Percentiles rank a stretch among this genome's conserved stretches.
Conservation (phyloP, 2,329 filamentous ascomycete genomes). For the Emydomyces testavorans region DNA sequence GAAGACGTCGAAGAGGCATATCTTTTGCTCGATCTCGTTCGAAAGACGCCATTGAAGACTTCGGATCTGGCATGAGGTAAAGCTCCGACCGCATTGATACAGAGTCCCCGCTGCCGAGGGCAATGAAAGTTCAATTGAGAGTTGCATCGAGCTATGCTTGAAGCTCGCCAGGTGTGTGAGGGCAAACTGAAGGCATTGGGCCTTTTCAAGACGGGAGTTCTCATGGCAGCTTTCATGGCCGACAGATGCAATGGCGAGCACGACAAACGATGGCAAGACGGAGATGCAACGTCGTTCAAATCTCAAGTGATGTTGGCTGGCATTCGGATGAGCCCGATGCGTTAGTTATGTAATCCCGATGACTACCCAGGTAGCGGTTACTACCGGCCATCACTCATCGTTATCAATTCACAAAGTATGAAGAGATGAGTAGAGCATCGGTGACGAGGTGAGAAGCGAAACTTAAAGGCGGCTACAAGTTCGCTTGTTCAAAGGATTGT, state of each 20-base stretch:
- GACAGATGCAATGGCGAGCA: not conserved
- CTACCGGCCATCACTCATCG: no score
- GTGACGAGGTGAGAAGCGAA: no score
- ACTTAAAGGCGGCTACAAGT: no score
- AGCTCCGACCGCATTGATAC: constrained; percentile 9
- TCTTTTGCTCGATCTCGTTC: constrained; percentile 20
- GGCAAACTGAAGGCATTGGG: constrained; percentile 23
- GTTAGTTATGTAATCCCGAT: no score
- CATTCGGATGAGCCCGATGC: no score
- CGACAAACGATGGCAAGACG: not conserved
- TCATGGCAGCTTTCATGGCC: constrained; percentile 14
- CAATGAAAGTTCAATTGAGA: constrained; percentile 15
- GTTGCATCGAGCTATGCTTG: constrained; percentile 26
- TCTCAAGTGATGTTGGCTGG: no score
- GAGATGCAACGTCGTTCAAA: not conserved
- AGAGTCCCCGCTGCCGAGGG: constrained; percentile 3
- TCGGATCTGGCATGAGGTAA: not conserved
- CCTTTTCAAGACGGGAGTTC: constrained; percentile 26
- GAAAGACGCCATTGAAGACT: not conserved
- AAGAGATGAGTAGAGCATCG: no score
- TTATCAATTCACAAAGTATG: no score
- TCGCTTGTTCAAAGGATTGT: no score
- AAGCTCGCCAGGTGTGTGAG: constrained; percentile 19
- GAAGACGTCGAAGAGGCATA: constrained; percentile 25
- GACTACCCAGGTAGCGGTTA: no score